Evolutionary conservation across 352 stramenopile genomes (phyloP).

Genomic region (Phytopythium aichiense): DNA sequence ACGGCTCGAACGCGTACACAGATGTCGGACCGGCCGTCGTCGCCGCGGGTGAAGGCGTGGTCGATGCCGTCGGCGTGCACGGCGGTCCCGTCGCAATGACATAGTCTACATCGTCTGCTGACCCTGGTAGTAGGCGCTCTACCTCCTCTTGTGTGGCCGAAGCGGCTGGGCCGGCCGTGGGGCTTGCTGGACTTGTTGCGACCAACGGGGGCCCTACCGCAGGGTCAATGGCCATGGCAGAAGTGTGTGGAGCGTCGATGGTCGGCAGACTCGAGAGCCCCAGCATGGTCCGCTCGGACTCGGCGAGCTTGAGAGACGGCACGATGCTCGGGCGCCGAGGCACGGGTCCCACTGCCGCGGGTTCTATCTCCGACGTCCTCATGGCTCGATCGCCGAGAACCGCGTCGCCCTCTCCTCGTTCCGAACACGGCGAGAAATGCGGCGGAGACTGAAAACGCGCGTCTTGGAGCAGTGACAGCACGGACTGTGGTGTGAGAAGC

Average conservation of each 20-base stretch:
- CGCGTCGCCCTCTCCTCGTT: not conserved
- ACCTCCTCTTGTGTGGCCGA: not conserved
- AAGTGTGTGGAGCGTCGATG: not conserved
- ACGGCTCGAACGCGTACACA: slow-evolving; percentile 37
- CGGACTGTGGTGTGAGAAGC: too few relatives aligned
- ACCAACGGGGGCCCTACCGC: not conserved
- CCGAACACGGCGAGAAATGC: not conserved
- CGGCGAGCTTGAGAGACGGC: slow-evolving; percentile 7
- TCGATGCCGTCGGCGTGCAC: not conserved
- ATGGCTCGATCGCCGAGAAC: not conserved
- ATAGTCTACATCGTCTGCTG: not conserved
- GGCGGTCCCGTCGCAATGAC: too few relatives aligned
- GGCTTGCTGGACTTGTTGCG: not conserved
- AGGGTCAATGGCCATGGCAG: not conserved
- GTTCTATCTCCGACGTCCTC: not conserved
- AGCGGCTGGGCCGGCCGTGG: not conserved
- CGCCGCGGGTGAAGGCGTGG: not conserved
- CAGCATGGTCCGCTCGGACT: slow-evolving; percentile 1
- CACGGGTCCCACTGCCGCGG: not conserved
- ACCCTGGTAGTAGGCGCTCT: not conserved
- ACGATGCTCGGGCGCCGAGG: slow-evolving; percentile 1
- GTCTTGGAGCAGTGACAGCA: too few relatives aligned
- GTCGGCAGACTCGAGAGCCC: not conserved
- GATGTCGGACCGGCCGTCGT: not conserved
- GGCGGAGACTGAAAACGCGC: too few relatives aligned